Evolutionary conservation across 192 early-diverging fungal species (phyloP), one percentile per base, ranked within the genome.

Genomic region (Phlyctochytrium planicorne): DNA sequence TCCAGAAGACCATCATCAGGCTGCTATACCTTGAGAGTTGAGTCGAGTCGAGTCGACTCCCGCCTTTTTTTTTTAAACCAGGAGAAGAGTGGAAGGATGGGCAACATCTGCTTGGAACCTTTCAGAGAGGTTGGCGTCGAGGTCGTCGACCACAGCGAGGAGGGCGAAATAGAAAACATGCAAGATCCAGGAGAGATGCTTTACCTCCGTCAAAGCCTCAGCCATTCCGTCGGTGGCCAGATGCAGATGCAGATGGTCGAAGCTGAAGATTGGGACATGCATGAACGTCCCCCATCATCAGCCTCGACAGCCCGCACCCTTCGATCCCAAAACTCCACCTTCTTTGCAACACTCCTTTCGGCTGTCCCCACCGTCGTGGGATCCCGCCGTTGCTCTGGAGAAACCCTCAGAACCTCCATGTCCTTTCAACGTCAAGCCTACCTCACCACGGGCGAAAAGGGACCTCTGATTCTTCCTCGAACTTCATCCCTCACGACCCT

Each of bases 401-500:
- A 47, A 20, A 6, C 6, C 40, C 40, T 47, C 40, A 6, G 40
- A 6, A 6, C 40, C 40, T 47, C 40, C 40, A 47, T 47, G 10
- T 47, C 40, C 10, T 14, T 47, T 20, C 40, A 47, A 20, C 40
- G 40, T 20, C 20, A 6, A 20, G 10, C 20, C 10, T 47, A 14
- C 40, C 40, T 47, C 40, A 20, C 40, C 40, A 47, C 40, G 10
- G 40, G 40, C 40, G 40, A 47, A 47, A 47, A 47, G 40, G 40
- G 40, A 20, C 40, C 40, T 20, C 59, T 70, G 20, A 47, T 68
- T 32, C 59, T 68, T 23, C 67, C 67, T 3, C 67, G 67, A 0
- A 60, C 67, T 10, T 68, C 67, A 0, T 40, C 34, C 29, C 67
- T 68, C 0, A 60, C 67, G 10, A 37, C 6, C 34, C 36, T 34